Base-by-base conservation (phyloP, 1,139 yeast genomes). In the Yamadazyma blattariae region DNA sequence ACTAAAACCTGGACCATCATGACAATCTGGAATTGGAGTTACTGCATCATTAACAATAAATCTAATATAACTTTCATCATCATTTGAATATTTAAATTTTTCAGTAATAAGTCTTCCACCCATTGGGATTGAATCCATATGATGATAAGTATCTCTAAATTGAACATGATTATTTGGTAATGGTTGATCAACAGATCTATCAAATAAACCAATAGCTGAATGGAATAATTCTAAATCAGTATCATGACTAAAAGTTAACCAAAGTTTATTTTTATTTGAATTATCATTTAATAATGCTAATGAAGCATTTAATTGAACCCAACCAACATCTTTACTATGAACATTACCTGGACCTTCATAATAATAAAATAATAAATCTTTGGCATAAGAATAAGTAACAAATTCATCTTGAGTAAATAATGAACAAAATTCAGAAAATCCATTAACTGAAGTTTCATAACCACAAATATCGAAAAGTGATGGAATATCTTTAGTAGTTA, bases 191-290 rank as follows among this genome's bases (percentile, higher is more conserved):
- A 53, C 34, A 5, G 5, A 7, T 5, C 19, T 5, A 39, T 62
- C 65, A 27, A 71, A 64, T 32, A 78, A 50, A 4, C 82, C 82
- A 33, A 77, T 57, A 7, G 81, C 74, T 19, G 79, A 57, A 32
- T 74, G 59, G 45, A 66, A 68, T 21, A 73, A 59, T 34, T 73
- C 64, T 27, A 79, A 56, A 46, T 78, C 79, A 27, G 76, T 64
- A 50, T 79, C 85, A 51, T 79, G 86, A 22, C 77, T 64, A 50
- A 79, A 79, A 18, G 73, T 62, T 39, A 74, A 55, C 62, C 64
- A 45, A 47, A 71, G 51, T 56, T 71, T 58, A 54, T 56, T 46
- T 47, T 59, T 50, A 27, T 44, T 40, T 32, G 41, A 33, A 8
- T 45, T 50, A 22, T 54, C 52, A 32, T 54, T 51, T 38, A 65